Percentiles rank a stretch among this genome's conserved stretches.
Conservation (phyloP, 352 stramenopile species). For the Phytopythium chamaehyphon region DNA sequence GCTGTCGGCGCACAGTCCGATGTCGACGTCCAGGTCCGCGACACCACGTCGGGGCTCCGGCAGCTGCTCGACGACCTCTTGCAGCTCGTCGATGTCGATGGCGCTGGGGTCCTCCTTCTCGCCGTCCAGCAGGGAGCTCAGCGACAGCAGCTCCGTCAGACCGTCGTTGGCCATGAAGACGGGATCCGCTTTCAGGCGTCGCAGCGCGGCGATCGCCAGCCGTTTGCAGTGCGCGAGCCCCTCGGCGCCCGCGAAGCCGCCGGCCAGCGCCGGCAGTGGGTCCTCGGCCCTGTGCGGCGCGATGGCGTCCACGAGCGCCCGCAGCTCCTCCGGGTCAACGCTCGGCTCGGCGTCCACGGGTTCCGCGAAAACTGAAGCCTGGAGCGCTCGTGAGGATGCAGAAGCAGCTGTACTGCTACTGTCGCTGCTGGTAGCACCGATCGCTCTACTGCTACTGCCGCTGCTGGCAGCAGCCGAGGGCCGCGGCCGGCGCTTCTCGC, state of each 20-base stretch:
- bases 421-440: constrained; percentile 1
- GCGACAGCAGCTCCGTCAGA: background rate
- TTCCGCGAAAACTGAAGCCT: no score
- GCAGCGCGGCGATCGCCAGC: constrained; percentile 3
- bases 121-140: background rate
- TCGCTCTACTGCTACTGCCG: no score
- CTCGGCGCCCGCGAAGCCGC: background rate
- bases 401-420: no score
- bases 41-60: constrained; percentile 8
- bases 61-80: constrained; percentile 22
- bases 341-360: no score
- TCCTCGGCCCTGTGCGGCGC: constrained; percentile 6
- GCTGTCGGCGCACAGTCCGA: background rate
- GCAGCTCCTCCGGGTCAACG: constrained; percentile 18
- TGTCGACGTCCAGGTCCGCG: constrained; percentile 1
- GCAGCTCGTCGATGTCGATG: constrained; percentile 18
- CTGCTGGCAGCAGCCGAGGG: constrained; percentile 16
- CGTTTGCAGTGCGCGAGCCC: constrained; percentile 7
- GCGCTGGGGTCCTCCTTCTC: background rate
- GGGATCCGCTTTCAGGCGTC: constrained; percentile 22
- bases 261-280: background rate
- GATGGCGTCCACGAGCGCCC: constrained; percentile 16
- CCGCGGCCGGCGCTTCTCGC: constrained; percentile 31
- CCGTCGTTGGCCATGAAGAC: constrained; percentile 13
- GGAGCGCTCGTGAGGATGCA: no score